These are phyloP conservation scores for Dendrocalamus sinicus DNA, from an alignment of 176 grass and related monocot species.

Conservation along the genomic window DNA sequence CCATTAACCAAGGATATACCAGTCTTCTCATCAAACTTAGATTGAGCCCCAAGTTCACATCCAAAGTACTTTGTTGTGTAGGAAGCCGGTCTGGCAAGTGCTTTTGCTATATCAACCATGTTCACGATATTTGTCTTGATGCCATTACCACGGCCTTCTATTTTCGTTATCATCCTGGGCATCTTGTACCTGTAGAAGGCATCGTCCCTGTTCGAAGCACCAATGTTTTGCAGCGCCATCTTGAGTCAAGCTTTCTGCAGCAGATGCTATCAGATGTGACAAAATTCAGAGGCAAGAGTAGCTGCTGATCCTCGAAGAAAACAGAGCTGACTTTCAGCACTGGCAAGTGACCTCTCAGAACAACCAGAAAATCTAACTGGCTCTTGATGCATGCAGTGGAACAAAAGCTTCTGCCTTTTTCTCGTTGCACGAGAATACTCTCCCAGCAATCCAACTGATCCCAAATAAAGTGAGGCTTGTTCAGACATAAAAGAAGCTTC, in stretches of 20 bases:
- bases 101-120: slow-evolving; percentile 83
- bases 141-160: slow-evolving; percentile 76
- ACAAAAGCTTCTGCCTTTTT: slow-evolving; percentile 49
- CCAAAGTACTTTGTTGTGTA: slow-evolving; percentile 84
- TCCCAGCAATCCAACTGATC: slow-evolving; percentile 60
- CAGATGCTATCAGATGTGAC: slow-evolving; percentile 36
- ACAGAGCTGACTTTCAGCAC: background rate
- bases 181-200: slow-evolving; percentile 97
- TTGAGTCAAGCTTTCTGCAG: slow-evolving; percentile 27
- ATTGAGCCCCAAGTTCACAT: slow-evolving; percentile 70
- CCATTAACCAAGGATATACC: slow-evolving; percentile 72
- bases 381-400: slow-evolving; percentile 55
- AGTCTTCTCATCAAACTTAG: slow-evolving; percentile 72
- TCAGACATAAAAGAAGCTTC: slow-evolving; percentile 70
- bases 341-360: slow-evolving; percentile 10
- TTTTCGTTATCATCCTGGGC: slow-evolving; percentile 82
- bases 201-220: slow-evolving; percentile 80
- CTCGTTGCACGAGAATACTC: slow-evolving; percentile 54
- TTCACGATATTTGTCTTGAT: slow-evolving; percentile 88
- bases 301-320: slow-evolving; percentile 25
- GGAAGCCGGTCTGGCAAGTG: slow-evolving; percentile 67
- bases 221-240: slow-evolving; percentile 91
- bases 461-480: slow-evolving; percentile 53
- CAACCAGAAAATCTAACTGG: slow-evolving; percentile 19
- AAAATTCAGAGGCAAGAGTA: background rate